Base-by-base conservation (phyloP, 2,329 filamentous ascomycete genomes). In the Ophiostoma australiae region DNA sequence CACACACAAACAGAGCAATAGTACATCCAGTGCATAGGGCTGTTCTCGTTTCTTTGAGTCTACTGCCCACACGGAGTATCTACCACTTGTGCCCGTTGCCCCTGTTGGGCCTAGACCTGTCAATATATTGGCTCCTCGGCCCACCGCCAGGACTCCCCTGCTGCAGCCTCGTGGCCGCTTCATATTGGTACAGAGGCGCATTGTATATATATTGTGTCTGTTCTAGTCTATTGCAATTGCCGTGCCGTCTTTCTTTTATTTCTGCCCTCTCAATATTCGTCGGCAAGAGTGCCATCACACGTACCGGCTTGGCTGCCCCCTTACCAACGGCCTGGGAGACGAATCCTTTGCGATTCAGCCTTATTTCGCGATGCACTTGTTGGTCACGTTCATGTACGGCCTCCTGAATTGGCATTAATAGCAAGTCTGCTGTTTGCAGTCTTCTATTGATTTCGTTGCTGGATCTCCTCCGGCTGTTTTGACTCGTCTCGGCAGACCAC, bases 261-360 rank as follows among this genome's bases (percentile, higher is more conserved):
- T 4, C 6, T 7, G 39, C 15, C 39, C 15, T 13, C 1, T 20
- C 41, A 48, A 48, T 48, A 48, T 55, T 48, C 13, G 41, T 17
- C 17, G 41, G 41, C 17, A n/a, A n/a, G n/a, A n/a, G n/a, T 27
- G n/a, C 13, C 39, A 27, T 3, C 52, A 55, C 52, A 13, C 23
- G 10, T 55, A 13, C 52, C 52, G 52, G 27, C 8, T 8, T 55
- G n/a, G 52, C 52, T 55, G 52, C 52, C 52, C 52, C 52, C 52
- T 23, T 55, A 27, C 52, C 52, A 55, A n/a, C 13, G n/a, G 7
- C 15, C n/a, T 27, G 8, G 52, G 52, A 55, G 13, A 55, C 5
- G 52, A 23, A 55, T 55, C 52, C 52, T 55, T 55, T 55, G 41
- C 23, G 52, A 55, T 55, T 55, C 52, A 27, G 52, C 52, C 52